phyloP scores from a whole-genome alignment of 1,139 yeast genomes.

The Tardiomyces digboiensis region DNA sequence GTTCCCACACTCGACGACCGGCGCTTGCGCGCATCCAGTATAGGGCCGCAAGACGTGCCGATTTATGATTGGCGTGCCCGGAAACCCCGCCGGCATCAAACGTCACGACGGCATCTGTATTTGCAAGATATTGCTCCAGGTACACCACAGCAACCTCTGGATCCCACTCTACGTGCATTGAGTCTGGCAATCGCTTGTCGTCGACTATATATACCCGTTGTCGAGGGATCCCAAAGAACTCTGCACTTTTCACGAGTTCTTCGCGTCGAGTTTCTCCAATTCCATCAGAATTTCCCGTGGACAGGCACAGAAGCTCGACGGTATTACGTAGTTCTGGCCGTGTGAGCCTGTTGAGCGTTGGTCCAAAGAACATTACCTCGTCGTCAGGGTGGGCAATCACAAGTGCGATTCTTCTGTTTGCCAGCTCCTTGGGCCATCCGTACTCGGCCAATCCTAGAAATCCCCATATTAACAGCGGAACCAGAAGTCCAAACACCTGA shows the following conservation, averaged over 20 bases:
- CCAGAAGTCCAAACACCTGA: background rate
- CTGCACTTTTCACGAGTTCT: constrained; percentile 53
- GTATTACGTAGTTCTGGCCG: constrained; percentile 38
- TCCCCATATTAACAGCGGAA: background rate
- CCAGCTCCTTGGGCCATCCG: constrained; percentile 6
- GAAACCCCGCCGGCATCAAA: constrained; percentile 84
- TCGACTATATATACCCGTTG: constrained; percentile 39
- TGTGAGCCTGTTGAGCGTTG: constrained; percentile 41
- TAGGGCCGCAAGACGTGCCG: constrained; percentile 49
- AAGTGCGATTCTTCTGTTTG: constrained; percentile 25
- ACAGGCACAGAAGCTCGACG: constrained; percentile 58
- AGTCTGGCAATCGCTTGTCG: constrained; percentile 46
- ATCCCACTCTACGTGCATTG: constrained; percentile 68
- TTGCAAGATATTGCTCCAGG: constrained; percentile 18
- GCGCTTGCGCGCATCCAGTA: constrained; percentile 21
- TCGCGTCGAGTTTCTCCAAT: constrained; percentile 50
- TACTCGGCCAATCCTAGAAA: background rate
- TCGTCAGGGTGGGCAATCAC: constrained; percentile 97
- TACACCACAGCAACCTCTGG: constrained; percentile 31
- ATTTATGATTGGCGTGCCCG: constrained; percentile 73
- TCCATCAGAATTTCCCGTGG: constrained; percentile 70
- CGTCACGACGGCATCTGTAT: constrained; percentile 46
- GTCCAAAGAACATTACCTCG: constrained; percentile 96
- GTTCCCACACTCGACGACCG: constrained; percentile 18
- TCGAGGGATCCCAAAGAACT: constrained; percentile 43